phyloP scores from a whole-genome alignment of 768 basidiomycete genomes.

The Leucocoprinus sp. region DNA sequence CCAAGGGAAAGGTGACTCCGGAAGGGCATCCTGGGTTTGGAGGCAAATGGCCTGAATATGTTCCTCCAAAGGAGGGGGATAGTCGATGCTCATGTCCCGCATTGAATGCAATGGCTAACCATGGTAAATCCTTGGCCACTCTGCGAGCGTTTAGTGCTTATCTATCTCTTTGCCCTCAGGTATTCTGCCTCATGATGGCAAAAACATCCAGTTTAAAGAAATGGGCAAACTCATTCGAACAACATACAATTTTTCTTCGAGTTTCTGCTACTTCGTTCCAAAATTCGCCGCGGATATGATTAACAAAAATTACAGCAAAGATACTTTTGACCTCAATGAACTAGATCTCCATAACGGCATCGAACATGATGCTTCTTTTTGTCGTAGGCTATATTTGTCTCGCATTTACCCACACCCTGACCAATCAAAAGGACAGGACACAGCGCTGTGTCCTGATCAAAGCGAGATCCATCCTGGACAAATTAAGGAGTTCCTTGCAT shows the following conservation, averaged over 20 bases:
- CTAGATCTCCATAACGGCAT: constrained; percentile 70
- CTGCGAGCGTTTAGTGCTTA: background rate
- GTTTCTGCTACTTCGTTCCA: constrained; percentile 63
- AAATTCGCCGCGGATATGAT: constrained; percentile 52
- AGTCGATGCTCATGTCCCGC: constrained; percentile 70
- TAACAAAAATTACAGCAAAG: constrained; percentile 46
- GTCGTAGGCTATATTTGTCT: constrained; percentile 34
- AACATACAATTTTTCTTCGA: constrained; percentile 63
- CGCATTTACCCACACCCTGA: background rate
- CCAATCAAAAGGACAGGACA: constrained; percentile 42
- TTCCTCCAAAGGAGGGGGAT: constrained; percentile 49
- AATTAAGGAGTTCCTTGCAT: constrained; percentile 47
- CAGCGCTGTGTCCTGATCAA: constrained; percentile 40
- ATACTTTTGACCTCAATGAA: constrained; percentile 57
- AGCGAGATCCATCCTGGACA: constrained; percentile 37
- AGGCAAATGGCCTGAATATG: constrained; percentile 64
- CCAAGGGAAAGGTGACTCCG: constrained; percentile 48
- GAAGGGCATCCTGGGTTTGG: constrained; percentile 46
- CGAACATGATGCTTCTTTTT: constrained; percentile 60
- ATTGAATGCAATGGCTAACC: constrained; percentile 77
- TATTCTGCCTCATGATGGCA: constrained; percentile 58
- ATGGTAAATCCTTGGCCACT: constrained; percentile 39
- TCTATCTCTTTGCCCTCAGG: constrained; percentile 30
- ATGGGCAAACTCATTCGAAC: constrained; percentile 33
- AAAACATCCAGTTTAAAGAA: constrained; percentile 56